Conservation (phyloP, 331 rosid species). For the Saraca asoca region DNA sequence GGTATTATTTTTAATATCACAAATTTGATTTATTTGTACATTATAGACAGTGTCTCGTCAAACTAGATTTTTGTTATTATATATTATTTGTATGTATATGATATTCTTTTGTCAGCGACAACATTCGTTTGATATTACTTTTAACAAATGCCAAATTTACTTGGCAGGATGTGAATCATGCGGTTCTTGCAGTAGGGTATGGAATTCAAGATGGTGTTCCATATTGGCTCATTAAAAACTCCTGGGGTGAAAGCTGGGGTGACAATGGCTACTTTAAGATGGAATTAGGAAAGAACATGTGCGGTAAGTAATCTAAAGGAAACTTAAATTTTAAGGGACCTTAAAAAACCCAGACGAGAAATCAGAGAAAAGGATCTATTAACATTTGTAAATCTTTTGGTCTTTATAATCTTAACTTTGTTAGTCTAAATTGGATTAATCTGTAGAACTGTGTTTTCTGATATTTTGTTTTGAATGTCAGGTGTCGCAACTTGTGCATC, state of each 20-base stretch:
- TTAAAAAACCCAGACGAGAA: too few species aligned
- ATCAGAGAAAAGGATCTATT: too few species aligned
- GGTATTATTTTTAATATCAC: not conserved
- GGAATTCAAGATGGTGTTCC: conserved; percentile 73
- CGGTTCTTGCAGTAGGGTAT: conserved; percentile 93
- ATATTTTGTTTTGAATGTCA: conserved; percentile 36
- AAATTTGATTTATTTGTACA: not conserved
- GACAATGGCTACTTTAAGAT: conserved; percentile 91
- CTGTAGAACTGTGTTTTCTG: conserved; percentile 10
- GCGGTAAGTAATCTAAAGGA: conserved; percentile 65
- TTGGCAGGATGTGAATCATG: conserved; percentile 96
- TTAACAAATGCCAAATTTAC: conserved; percentile 27
- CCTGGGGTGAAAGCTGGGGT: conserved; percentile 90
- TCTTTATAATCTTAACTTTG: conserved; percentile 1
- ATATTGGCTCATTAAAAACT: conserved; percentile 89
- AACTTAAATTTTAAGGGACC: too few species aligned
- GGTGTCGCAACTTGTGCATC: conserved; percentile 98
- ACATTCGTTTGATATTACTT: not conserved
- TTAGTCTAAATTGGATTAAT: conserved; percentile 12
- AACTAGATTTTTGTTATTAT: conserved; percentile 8
- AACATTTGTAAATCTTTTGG: too few species aligned
- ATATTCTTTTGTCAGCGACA: not conserved
- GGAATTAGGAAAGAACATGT: conserved; percentile 94
- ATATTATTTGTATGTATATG: not conserved
- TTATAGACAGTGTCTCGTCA: not conserved